A percentile compares a stretch with the other conserved stretches of the same genome.
These are phyloP conservation scores for Talaromyces piceae DNA, from an alignment of 2,329 filamentous ascomycete genomes.

Conservation along the genomic window DNA sequence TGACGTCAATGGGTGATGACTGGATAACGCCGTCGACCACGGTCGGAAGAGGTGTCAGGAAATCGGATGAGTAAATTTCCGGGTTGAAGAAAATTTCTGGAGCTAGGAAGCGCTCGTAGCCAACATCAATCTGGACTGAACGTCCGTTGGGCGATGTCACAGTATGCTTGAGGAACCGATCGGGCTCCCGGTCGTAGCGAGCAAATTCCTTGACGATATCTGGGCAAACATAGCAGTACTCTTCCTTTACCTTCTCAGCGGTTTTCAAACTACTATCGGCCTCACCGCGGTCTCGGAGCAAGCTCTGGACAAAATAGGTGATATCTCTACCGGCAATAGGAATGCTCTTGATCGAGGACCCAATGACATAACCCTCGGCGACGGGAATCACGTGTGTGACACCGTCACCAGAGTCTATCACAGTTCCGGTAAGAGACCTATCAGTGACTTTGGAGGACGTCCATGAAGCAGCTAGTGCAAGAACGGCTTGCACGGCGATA, in stretches of 20 bases:
- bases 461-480: slow-evolving; percentile 95
- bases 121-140: slow-evolving; percentile 79
- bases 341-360: slow-evolving; percentile 97
- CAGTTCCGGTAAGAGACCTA: slow-evolving; percentile 89
- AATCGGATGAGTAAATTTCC: slow-evolving; percentile 98
- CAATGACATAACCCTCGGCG: slow-evolving; percentile 97
- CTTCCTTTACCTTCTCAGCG: slow-evolving; percentile 96
- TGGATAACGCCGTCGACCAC: slow-evolving; percentile 97
- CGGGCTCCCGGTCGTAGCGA: slow-evolving; percentile 86
- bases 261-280: slow-evolving; percentile 95
- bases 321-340: slow-evolving; percentile 97
- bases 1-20: slow-evolving; percentile 93
- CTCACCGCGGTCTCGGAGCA: slow-evolving; percentile 92
- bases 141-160: slow-evolving; percentile 81
- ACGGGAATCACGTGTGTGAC: slow-evolving; percentile 99
- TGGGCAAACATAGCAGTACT: slow-evolving; percentile 96
- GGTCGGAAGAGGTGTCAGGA: slow-evolving; percentile 85
- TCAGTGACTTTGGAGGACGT: slow-evolving; percentile 97
- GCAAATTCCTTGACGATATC: slow-evolving; percentile 99
- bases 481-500: slow-evolving; percentile 95
- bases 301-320: slow-evolving; percentile 95
- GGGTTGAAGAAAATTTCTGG: slow-evolving; percentile 99
- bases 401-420: slow-evolving; percentile 97
- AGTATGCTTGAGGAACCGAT: slow-evolving; percentile 82
- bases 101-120: slow-evolving; percentile 95